Base-by-base conservation (phyloP, 2,329 filamentous ascomycete genomes). In the Achaetomium macrosporum region DNA sequence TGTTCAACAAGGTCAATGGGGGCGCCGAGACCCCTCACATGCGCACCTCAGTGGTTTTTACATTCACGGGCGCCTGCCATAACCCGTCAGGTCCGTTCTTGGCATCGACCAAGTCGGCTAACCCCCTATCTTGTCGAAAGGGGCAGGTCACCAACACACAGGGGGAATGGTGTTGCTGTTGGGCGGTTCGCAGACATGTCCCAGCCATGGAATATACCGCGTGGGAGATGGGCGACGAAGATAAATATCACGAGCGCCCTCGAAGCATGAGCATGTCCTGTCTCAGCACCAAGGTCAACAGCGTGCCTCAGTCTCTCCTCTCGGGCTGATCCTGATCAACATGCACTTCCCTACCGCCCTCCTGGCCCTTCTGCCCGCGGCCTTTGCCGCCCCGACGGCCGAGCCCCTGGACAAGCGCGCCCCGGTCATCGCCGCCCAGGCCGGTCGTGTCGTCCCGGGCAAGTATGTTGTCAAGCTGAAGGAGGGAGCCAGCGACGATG, bases 401-500 rank as follows among this genome's bases (percentile, higher is more conserved):
- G 54, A 46, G 19, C 51, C 59, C 41, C 39, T 62, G 16, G 54
- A 59, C 31, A 55, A 56, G 45, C 60, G 59, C 13, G 66, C 71
- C 3, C 71, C 72, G 9, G 47, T 74, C 59, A 62, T 74, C 39
- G 53, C 63, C 29, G 66, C 71, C 30, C 65, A 67, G 50, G 65
- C 63, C 48, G 68, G 66, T 33, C 47, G 60, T 37, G 59, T 67
- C 37, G 67, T 75, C 50, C 68, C 69, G 6, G 68, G 67, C 59
- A 69, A 70, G 59, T 76, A 72, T 64, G 73, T 76, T 47, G 68
- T 75, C 62, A 73, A 71, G 65, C 52, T 76, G 55, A 72, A 72
- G 65, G 64, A 69, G 42, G 63, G 66, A 36, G 61, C 64, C 55
- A 53, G 64, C 39, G 55, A 66, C 12, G 52, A 57, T 3, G 47